Base-by-base conservation (phyloP, 768 basidiomycete genomes). In the Leccinellum rugosiceps region DNA sequence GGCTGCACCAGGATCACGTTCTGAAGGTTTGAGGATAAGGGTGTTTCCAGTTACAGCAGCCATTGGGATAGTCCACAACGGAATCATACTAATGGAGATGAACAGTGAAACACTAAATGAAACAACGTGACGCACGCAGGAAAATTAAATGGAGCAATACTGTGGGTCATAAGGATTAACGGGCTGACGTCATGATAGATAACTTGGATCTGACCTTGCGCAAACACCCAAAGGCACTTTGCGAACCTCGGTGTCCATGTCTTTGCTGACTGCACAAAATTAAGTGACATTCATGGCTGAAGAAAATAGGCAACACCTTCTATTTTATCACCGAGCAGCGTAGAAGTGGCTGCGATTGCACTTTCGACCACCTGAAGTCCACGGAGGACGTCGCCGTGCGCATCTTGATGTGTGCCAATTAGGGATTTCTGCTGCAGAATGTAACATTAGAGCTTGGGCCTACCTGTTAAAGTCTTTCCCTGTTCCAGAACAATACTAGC, bases 1-100 rank as follows among this genome's bases (percentile, higher is more conserved):
- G 6, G 94, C 88, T 14, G 97, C 96, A 49, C 96, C 96, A 14
- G 96, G 96, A 69, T 97, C 95, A 25, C 96, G 86, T 71, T 99
- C 96, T 2, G 92, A 94, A 19, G 96, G 96, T 67, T 99, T 99
- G 59, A 99, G 78, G 58, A 99, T 81, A 43, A 99, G 80, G 0
- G 96, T 94, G 66, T 99, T 99, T 31, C 96, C 96, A 0, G 92
- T 94, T 10, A 87, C 87, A 23, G 85, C 78, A 17, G 94, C 90
- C 83, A 94, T 86, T 45, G 89, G 89, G 63, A 98, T 94, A 0
- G 93, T 88, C 96, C 96, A 98, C 7, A 98, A 78, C 0, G 95
- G 96, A 65, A 98, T 98, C 94, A 96, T 96, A 5, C 89, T 91
- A 60, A 21, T 45, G 26, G 32, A 28, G 41, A 49, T 64, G 31